Percentiles rank a stretch among this genome's conserved stretches.
phyloP scores from a whole-genome alignment of 768 basidiomycete genomes.

The Leccinum obscurum region DNA sequence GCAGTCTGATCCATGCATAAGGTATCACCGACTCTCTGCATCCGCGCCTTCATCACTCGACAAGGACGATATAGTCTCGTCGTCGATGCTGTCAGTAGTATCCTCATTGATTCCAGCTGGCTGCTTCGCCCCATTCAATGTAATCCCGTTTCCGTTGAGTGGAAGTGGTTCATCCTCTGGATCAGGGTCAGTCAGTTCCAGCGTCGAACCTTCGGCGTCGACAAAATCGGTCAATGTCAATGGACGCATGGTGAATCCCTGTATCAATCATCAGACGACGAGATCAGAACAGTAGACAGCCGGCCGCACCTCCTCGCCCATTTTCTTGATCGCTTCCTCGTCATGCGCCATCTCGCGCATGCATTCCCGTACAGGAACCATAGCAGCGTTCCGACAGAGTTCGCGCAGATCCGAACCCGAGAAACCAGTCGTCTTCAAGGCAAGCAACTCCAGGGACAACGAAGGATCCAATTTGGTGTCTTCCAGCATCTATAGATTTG shows the following conservation, averaged over 20 bases:
- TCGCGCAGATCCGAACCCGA: constrained; percentile 94
- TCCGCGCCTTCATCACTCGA: constrained; percentile 4
- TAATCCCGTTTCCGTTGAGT: not conserved
- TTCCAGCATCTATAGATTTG: constrained; percentile 68
- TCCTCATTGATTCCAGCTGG: constrained; percentile 6
- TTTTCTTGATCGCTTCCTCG: constrained; percentile 47
- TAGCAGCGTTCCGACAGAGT: constrained; percentile 89
- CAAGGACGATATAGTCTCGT: not conserved
- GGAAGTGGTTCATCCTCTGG: constrained; percentile 30
- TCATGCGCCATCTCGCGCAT: constrained; percentile 55
- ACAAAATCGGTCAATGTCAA: constrained; percentile 72
- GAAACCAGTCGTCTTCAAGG: constrained; percentile 65
- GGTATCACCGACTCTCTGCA: constrained; percentile 8
- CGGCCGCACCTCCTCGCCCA: constrained; percentile 41
- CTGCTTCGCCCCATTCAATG: constrained; percentile 1
- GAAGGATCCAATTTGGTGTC: constrained; percentile 65
- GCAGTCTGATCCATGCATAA: not conserved
- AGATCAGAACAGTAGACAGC: not conserved
- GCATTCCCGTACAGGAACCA: constrained; percentile 87
- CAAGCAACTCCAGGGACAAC: constrained; percentile 65
- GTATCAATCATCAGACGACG: not conserved
- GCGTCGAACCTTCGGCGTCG: constrained; percentile 36
- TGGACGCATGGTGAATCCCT: constrained; percentile 82
- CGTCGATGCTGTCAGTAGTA: not conserved
- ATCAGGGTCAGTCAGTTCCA: constrained; percentile 26